These are phyloP conservation scores for Aspergillus tanneri DNA, from an alignment of 2,329 filamentous ascomycete genomes.

Conservation along the genomic window DNA sequence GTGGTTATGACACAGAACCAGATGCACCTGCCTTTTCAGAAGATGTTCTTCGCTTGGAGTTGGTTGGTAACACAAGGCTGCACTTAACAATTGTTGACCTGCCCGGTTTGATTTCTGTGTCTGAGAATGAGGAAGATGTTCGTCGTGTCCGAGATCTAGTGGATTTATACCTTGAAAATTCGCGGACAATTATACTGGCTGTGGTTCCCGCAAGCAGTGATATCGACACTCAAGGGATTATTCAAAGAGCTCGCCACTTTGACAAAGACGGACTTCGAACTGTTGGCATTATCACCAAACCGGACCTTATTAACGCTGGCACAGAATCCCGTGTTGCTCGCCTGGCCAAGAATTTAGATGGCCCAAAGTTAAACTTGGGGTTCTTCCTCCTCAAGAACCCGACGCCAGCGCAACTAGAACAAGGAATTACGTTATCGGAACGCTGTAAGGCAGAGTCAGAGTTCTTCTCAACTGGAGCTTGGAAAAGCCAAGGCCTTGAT, in stretches of 20 bases:
- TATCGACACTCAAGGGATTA: neutral
- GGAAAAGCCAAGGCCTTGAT: too few relatives aligned
- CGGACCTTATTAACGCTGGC: too few relatives aligned
- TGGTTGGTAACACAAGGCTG: slow-evolving; percentile 40
- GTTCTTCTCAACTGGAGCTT: too few relatives aligned
- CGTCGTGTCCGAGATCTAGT: slow-evolving; percentile 53
- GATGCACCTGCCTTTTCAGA: slow-evolving; percentile 34
- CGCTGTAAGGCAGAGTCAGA: too few relatives aligned
- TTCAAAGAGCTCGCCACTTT: slow-evolving; percentile 45
- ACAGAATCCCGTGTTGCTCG: too few relatives aligned
- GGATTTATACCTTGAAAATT: slow-evolving; percentile 52
- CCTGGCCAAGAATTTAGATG: too few relatives aligned
- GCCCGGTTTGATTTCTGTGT: slow-evolving; percentile 44
- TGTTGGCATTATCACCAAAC: slow-evolving; percentile 40
- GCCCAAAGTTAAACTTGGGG: too few relatives aligned
- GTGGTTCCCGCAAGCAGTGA: neutral
- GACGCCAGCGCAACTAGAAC: too few relatives aligned
- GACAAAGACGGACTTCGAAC: slow-evolving; percentile 35
- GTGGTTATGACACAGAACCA: slow-evolving; percentile 12
- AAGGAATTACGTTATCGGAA: too few relatives aligned
- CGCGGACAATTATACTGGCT: slow-evolving; percentile 56
- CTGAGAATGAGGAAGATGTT: slow-evolving; percentile 53
- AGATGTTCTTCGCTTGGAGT: slow-evolving; percentile 46
- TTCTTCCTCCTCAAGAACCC: too few relatives aligned
- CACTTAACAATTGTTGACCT: slow-evolving; percentile 47